Evolutionary conservation across 1,284 basidiomycete genomes (phyloP).

Genomic region (Sporisorium scitamineum): DNA sequence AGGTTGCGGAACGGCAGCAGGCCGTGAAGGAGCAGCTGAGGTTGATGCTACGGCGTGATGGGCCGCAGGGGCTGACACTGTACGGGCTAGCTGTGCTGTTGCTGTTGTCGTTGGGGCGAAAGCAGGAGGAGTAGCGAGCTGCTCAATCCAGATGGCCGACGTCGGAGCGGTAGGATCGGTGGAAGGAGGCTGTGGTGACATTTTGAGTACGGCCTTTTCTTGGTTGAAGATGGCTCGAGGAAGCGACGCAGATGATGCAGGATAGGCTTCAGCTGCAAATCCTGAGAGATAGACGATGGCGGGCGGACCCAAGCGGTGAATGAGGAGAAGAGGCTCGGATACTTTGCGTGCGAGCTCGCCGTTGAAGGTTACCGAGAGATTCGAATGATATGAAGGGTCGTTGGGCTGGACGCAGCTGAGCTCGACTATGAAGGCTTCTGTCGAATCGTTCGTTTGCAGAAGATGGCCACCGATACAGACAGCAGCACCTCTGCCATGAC

Average conservation of each 20-base stretch:
- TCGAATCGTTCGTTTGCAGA: not conserved
- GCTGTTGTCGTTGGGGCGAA: not conserved
- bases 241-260: not conserved
- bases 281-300: constrained; percentile 36
- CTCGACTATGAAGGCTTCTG: constrained; percentile 1
- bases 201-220: constrained; percentile 30
- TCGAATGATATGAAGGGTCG: constrained; percentile 5
- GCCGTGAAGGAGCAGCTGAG: not conserved
- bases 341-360: constrained; percentile 22
- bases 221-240: constrained; percentile 7
- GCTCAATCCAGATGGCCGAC: constrained; percentile 40
- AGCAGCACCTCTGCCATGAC: constrained; percentile 47
- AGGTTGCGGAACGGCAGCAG: not conserved
- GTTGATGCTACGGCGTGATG: not conserved
- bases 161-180: constrained; percentile 23
- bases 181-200: constrained; percentile 30
- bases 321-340: constrained; percentile 23
- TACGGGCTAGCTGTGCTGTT: not conserved
- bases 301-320: constrained; percentile 26
- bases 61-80: not conserved
- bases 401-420: constrained; percentile 20
- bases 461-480: constrained; percentile 37
- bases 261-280: constrained; percentile 24
- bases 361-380: constrained; percentile 10
- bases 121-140: constrained; percentile 15